phyloP scores from a whole-genome alignment of 108 stramenopile genomes.

The Stephanodiscus triporus region DNA sequence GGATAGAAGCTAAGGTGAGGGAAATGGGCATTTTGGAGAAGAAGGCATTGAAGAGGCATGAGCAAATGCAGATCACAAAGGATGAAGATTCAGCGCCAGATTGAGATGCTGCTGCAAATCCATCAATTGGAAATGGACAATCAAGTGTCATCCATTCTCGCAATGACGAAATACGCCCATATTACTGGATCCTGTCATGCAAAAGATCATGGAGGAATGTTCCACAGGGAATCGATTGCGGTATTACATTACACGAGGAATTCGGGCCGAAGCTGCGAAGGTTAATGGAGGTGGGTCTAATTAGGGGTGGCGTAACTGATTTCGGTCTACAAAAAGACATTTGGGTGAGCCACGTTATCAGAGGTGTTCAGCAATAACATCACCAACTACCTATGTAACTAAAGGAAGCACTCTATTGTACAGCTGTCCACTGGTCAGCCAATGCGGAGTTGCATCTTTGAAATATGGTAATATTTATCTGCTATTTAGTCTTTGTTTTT shows the following conservation, averaged over 20 bases:
- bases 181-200: constrained; percentile 53
- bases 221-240: constrained; percentile 26
- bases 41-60: constrained; percentile 36
- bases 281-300: constrained; percentile 52
- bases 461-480: no score
- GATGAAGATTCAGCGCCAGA: neutral
- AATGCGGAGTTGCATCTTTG: no score
- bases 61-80: constrained; percentile 6
- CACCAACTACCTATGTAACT: no score
- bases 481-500: neutral
- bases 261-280: constrained; percentile 50
- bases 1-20: constrained; percentile 11
- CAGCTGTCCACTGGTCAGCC: no score
- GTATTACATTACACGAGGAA: constrained; percentile 49
- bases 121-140: constrained; percentile 7
- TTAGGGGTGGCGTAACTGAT: constrained; percentile 27
- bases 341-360: no score
- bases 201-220: constrained; percentile 55
- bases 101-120: neutral
- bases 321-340: no score
- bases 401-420: no score
- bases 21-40: constrained; percentile 51
- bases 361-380: no score
- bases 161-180: constrained; percentile 47
- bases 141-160: constrained; percentile 38